Evolutionary conservation across 2,329 filamentous ascomycete species (phyloP), one percentile per base, ranked within the genome.

Genomic region (Claviceps spartinae): DNA sequence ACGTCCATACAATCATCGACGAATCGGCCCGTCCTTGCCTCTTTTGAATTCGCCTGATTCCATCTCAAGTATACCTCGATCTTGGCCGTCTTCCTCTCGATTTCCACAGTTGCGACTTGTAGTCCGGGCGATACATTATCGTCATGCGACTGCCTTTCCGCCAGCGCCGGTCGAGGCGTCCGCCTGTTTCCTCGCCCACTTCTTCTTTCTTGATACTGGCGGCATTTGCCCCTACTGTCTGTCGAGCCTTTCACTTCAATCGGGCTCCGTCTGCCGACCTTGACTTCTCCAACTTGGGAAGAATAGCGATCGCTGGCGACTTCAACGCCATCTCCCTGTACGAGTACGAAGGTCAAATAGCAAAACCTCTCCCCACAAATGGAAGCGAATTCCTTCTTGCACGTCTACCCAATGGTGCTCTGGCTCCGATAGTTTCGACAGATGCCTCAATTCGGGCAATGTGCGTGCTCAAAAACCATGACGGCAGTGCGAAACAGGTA

Each of bases 271-370:
- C 80, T 14, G 73, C 86, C 52, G 82, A 90, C 61, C 79, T 98
- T 63, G 86, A 95, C 64, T 77, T 95, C 54, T 79, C 77, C 30
- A 72, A 82, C 53, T 73, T 98, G 38, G 93, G 93, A 53, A 81
- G 86, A 60, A 83, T 96, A 58, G 89, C 86, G 51, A 76, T 98
- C 54, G 85, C 82, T 1, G 93, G 93, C 60, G 84, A 96, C 68
- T 98, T 95, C 65, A 82, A 87, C 62, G 88, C 89, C 51, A 86
- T 97, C 61, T 96, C 93, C 13, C 73, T 96, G 41, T 97, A 93
- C 71, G 75, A 90, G 63, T 97, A 83, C 62, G 75, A 85, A 61
- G 87, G 85, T 56, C 91, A 98, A 66, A 83, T 75, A 54, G 81
- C 91, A 66, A 72, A 75, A 55, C 70, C 77, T 16, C 78, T 81